These are phyloP conservation scores for Lotus japonicus DNA, from an alignment of 306 rosid species.

Conservation along the genomic window DNA sequence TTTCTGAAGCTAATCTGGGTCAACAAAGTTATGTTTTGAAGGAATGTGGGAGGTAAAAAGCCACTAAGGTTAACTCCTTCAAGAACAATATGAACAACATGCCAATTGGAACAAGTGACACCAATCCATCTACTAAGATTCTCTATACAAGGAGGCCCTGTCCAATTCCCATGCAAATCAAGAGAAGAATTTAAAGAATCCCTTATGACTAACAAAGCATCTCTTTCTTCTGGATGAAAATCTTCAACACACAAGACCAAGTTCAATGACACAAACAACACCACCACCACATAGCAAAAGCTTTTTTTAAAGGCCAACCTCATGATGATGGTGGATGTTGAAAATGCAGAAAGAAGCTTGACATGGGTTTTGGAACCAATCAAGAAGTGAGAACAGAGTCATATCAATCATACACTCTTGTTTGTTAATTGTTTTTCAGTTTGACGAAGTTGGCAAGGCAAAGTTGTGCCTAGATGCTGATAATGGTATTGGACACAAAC, in stretches of 20 bases:
- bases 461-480: conserved; percentile 5
- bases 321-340: conserved; percentile 33
- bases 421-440: neutral
- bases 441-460: conserved; percentile 44
- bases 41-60: conserved; percentile 37
- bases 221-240: conserved; percentile 52
- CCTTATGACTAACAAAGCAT: conserved; percentile 42
- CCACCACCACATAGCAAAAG: neutral
- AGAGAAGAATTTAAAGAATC: conserved; percentile 45
- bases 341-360: neutral
- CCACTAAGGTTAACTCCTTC: conserved; percentile 50
- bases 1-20: conserved; percentile 39
- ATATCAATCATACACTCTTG: neutral
- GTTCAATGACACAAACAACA: conserved; percentile 15
- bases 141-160: conserved; percentile 60
- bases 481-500: conserved; percentile 13
- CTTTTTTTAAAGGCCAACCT: neutral
- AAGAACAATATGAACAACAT: conserved; percentile 44
- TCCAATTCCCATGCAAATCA: conserved; percentile 57
- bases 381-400: neutral
- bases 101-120: conserved; percentile 49
- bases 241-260: conserved; percentile 16
- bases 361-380: conserved; percentile 22
- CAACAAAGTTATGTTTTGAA: conserved; percentile 44
- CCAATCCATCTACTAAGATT: conserved; percentile 55